Evolutionary conservation across 352 stramenopile genomes (phyloP).

Genomic region (Phytophthora sansomeana): DNA sequence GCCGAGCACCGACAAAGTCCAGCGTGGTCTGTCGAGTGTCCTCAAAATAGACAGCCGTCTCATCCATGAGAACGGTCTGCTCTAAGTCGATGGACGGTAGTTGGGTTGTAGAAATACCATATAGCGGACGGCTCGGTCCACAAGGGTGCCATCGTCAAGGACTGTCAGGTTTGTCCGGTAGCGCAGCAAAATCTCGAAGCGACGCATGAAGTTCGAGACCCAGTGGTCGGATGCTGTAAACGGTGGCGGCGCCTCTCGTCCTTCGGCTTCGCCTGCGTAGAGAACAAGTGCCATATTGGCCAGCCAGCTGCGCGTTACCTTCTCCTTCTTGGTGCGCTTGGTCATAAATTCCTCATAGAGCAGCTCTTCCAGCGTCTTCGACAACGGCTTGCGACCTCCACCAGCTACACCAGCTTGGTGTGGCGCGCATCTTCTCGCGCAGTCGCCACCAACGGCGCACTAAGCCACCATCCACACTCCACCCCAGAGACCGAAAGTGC

Average conservation of each 20-base stretch:
- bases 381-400: constrained; percentile 16
- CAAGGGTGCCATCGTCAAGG: constrained; percentile 19
- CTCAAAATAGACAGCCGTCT: constrained; percentile 40
- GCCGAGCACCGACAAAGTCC: constrained; percentile 14
- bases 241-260: neutral
- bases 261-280: constrained; percentile 1
- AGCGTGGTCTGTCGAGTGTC: constrained; percentile 19
- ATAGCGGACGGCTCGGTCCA: constrained; percentile 17
- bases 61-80: constrained; percentile 31
- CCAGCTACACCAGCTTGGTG: constrained; percentile 9
- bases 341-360: constrained; percentile 7
- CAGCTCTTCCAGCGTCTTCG: constrained; percentile 19
- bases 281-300: neutral
- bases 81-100: no score
- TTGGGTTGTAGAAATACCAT: constrained; percentile 9
- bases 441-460: constrained; percentile 29
- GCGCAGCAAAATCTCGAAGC: constrained; percentile 27
- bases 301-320: neutral
- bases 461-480: constrained; percentile 13
- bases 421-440: constrained; percentile 21
- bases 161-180: constrained; percentile 33
- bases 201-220: constrained; percentile 30
- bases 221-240: constrained; percentile 35
- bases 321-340: constrained; percentile 6
- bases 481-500: constrained; percentile 19